Evolutionary conservation across 2,329 filamentous ascomycete species (phyloP).

Genomic region (Colletotrichum cereale): DNA sequence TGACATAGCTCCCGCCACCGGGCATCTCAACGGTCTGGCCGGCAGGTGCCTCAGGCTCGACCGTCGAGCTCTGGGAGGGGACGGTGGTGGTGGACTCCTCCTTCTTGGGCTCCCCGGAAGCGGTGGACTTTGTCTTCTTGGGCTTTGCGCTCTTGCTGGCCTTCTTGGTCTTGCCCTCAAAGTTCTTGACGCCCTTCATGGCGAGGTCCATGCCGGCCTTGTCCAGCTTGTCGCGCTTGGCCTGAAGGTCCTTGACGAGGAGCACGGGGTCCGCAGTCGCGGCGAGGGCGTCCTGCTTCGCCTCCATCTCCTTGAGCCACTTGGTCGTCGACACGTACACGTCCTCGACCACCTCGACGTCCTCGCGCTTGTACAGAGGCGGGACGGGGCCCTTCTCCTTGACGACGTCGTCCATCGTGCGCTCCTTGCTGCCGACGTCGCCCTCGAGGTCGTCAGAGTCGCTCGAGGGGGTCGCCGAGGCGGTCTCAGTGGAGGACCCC

Average conservation of each 20-base stretch:
- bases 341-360: slow-evolving; percentile 75
- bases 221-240: slow-evolving; percentile 77
- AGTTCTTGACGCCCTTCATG: slow-evolving; percentile 74
- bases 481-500: slow-evolving; percentile 56
- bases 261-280: slow-evolving; percentile 81
- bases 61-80: slow-evolving; percentile 43
- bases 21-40: slow-evolving; percentile 57
- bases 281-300: slow-evolving; percentile 77
- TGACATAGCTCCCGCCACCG: slow-evolving; percentile 49
- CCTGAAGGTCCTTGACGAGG: slow-evolving; percentile 77
- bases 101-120: slow-evolving; percentile 45
- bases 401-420: slow-evolving; percentile 58
- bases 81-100: slow-evolving; percentile 53
- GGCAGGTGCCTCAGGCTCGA: slow-evolving; percentile 47
- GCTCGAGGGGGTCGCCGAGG: slow-evolving; percentile 60
- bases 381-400: slow-evolving; percentile 67
- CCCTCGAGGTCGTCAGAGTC: slow-evolving; percentile 85
- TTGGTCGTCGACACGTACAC: slow-evolving; percentile 71
- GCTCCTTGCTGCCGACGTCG: slow-evolving; percentile 62
- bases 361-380: slow-evolving; percentile 78
- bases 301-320: slow-evolving; percentile 82
- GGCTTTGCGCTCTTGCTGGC: slow-evolving; percentile 48
- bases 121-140: slow-evolving; percentile 59
- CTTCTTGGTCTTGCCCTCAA: slow-evolving; percentile 61
- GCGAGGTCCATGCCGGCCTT: slow-evolving; percentile 78